Percentiles rank a stretch among this genome's conserved stretches.
phyloP scores from a whole-genome alignment of 2,329 filamentous ascomycete genomes.

The Neopestalotiopsis clavispora region DNA sequence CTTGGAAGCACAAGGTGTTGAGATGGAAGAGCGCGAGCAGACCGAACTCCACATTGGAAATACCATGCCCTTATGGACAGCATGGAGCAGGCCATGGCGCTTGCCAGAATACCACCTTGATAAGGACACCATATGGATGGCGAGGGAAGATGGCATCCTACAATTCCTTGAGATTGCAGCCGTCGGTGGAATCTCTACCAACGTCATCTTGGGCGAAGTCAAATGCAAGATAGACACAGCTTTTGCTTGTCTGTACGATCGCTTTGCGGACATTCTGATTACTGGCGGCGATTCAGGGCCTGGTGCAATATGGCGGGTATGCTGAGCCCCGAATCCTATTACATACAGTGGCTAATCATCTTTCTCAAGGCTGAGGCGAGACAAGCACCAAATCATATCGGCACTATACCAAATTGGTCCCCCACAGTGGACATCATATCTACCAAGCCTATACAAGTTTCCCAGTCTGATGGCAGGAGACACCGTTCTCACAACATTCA shows the following conservation, averaged over 20 bases:
- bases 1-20: conserved; percentile 51
- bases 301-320: conserved; percentile 76
- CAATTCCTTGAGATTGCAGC: conserved; percentile 72
- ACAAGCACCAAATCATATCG: conserved; percentile 56
- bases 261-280: conserved; percentile 77
- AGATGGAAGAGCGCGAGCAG: conserved; percentile 43
- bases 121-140: conserved; percentile 83
- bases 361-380: conserved; percentile 56
- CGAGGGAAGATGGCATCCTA: conserved; percentile 84
- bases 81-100: conserved; percentile 82
- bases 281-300: conserved; percentile 79
- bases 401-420: conserved; percentile 69
- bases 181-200: conserved; percentile 57
- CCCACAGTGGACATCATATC: conserved; percentile 61
- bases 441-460: conserved; percentile 24
- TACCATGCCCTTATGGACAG: conserved; percentile 71
- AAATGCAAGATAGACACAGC: conserved; percentile 79
- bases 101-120: conserved; percentile 63
- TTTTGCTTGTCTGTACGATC: conserved; percentile 76
- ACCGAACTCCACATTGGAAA: conserved; percentile 53
- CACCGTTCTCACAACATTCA: conserved; percentile 35
- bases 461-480: conserved; percentile 51
- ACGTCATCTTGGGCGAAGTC: conserved; percentile 67
- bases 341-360: conserved; percentile 17
- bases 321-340: conserved; percentile 24